Conservation (phyloP, 306 rosid genomes). For the Acacia acuminata region DNA sequence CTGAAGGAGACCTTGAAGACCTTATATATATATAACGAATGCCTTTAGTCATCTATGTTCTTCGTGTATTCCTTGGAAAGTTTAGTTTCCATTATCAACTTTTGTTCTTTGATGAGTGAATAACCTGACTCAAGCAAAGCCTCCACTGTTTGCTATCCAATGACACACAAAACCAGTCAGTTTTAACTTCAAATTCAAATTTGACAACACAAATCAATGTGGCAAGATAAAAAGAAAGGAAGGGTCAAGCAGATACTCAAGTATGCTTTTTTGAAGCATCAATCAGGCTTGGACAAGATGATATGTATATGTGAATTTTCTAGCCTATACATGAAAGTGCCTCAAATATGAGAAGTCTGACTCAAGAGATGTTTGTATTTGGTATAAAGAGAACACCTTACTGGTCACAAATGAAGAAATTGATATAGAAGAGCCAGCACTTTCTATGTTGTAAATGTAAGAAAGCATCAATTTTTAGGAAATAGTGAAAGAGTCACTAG, state of each 20-base stretch:
- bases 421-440: not conserved
- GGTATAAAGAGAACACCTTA: not conserved
- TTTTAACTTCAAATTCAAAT: not conserved
- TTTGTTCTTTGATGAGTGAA: conserved; percentile 79
- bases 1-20: not conserved
- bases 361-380: not conserved
- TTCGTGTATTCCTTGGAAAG: conserved; percentile 98
- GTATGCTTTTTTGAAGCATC: not conserved
- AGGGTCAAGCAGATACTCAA: not conserved
- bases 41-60: conserved; percentile 65
- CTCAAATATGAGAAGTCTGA: conserved; percentile 12
- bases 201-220: conserved; percentile 26
- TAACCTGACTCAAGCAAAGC: conserved; percentile 83
- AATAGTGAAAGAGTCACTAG: not conserved
- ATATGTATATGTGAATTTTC: not conserved
- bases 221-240: not conserved
- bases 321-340: not conserved
- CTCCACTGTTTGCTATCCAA: conserved; percentile 82
- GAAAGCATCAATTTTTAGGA: not conserved
- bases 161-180: conserved; percentile 38
- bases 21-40: not conserved
- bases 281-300: conserved; percentile 6
- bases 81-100: conserved; percentile 82
- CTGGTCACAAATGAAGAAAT: not conserved
- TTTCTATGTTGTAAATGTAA: not conserved